Percentiles rank a stretch among this genome's conserved stretches.
phyloP scores from a whole-genome alignment of 2,329 filamentous ascomycete genomes.

The Calonectria multiphialidica region DNA sequence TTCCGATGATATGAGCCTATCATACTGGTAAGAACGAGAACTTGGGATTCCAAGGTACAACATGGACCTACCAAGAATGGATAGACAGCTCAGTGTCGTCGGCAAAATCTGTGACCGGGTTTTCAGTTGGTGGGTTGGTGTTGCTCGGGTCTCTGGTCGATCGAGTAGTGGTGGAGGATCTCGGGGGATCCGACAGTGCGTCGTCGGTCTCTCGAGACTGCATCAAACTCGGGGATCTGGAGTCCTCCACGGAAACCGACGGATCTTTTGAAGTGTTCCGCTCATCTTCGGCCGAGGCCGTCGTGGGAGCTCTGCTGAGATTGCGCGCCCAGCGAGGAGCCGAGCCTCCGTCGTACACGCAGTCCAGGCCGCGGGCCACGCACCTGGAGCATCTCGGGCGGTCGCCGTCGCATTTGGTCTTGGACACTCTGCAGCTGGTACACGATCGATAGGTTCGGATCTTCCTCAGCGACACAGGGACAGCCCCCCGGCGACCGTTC shows the following conservation, averaged over 20 bases:
- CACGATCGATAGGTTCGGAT: slow-evolving; percentile 57
- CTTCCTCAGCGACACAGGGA: slow-evolving; percentile 50
- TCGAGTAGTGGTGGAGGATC: slow-evolving; percentile 25
- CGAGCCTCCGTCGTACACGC: slow-evolving; percentile 53
- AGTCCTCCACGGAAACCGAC: slow-evolving; percentile 32
- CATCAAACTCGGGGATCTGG: slow-evolving; percentile 40
- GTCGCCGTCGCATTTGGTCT: slow-evolving; percentile 57
- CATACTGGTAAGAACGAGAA: slow-evolving; percentile 13
- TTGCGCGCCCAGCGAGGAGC: slow-evolving; percentile 53
- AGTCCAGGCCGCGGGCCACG: slow-evolving; percentile 48
- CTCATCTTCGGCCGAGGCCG: slow-evolving; percentile 40
- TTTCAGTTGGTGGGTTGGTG: slow-evolving; percentile 19
- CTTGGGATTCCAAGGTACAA: background rate
- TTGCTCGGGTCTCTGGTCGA: slow-evolving; percentile 36
- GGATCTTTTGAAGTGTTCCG: slow-evolving; percentile 32
- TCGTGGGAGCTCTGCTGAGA: slow-evolving; percentile 42
- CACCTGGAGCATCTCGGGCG: slow-evolving; percentile 54
- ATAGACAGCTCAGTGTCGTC: slow-evolving; percentile 44
- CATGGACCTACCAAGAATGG: slow-evolving; percentile 37
- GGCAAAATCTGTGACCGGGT: slow-evolving; percentile 37
- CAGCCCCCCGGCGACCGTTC: slow-evolving; percentile 36
- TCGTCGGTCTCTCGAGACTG: slow-evolving; percentile 41
- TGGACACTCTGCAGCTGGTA: slow-evolving; percentile 53
- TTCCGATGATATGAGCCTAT: slow-evolving; percentile 49
- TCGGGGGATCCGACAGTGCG: slow-evolving; percentile 27